A percentile compares a stretch with the other conserved stretches of the same genome.
These are phyloP conservation scores for Irpex sp. DNA, from an alignment of 1,284 basidiomycete species.

Conservation along the genomic window DNA sequence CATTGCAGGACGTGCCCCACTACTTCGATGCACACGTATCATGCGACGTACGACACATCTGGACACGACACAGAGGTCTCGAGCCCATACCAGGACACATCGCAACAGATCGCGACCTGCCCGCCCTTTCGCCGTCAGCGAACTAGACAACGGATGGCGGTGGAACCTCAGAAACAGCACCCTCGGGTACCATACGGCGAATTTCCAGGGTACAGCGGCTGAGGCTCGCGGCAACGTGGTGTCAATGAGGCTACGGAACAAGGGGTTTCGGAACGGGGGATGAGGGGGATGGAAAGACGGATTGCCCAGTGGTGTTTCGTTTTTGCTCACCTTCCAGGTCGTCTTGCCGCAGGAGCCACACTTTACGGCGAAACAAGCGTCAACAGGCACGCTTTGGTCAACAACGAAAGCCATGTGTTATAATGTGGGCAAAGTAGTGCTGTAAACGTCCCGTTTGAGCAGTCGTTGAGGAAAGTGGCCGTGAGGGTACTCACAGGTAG, in stretches of 20 bases:
- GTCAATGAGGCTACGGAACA: background rate
- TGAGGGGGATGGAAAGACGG: background rate
- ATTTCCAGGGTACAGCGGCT: background rate
- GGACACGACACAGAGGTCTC: background rate
- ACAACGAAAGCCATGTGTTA: constrained; percentile 19
- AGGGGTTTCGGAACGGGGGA: background rate
- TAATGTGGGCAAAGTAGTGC: background rate
- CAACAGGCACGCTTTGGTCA: constrained; percentile 33
- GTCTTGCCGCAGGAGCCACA: constrained; percentile 64
- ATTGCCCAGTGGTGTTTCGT: background rate
- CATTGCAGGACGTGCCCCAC: background rate
- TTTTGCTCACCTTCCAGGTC: constrained; percentile 60
- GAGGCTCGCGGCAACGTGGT: constrained; percentile 1
- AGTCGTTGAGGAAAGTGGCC: too few species aligned
- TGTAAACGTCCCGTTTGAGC: too few species aligned
- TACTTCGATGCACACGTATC: background rate
- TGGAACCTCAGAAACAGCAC: background rate
- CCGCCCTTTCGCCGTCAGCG: background rate
- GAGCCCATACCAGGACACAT: background rate
- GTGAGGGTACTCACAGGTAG: background rate
- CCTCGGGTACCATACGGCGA: background rate
- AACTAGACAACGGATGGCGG: background rate
- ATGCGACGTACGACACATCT: background rate
- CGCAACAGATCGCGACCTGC: background rate
- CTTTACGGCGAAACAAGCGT: constrained; percentile 51